These are phyloP conservation scores for Pistacia vera DNA, from an alignment of 345 rosid species.

Conservation along the genomic window DNA sequence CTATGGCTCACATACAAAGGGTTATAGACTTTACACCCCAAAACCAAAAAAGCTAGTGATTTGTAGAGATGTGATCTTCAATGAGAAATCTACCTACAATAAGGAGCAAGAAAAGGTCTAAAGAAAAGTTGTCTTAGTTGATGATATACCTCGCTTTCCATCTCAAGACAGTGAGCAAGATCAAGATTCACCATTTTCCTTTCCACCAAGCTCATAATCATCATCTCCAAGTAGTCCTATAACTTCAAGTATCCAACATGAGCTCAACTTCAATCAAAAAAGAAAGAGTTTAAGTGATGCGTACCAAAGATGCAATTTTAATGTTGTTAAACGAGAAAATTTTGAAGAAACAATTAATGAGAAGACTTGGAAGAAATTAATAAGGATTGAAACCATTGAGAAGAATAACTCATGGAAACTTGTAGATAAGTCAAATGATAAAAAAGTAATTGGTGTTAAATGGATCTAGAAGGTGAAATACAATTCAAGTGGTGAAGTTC, in stretches of 20 bases:
- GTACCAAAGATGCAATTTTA: neutral
- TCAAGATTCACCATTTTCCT: neutral
- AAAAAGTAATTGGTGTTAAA: neutral
- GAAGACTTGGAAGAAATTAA: neutral
- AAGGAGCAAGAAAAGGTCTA: neutral
- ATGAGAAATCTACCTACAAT: neutral
- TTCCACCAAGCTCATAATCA: neutral
- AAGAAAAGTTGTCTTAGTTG: neutral
- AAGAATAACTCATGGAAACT: neutral
- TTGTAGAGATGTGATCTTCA: neutral
- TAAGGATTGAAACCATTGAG: neutral
- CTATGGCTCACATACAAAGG: neutral
- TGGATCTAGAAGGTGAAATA: neutral
- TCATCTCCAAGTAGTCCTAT: neutral
- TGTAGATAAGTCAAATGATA: neutral
- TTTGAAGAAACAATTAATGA: neutral
- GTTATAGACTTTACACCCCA: neutral
- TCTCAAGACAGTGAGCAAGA: neutral
- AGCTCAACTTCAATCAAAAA: neutral
- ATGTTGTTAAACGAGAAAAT: neutral
- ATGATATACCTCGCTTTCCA: neutral
- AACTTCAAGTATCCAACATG: neutral
- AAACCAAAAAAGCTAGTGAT: neutral
- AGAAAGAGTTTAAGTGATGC: neutral
- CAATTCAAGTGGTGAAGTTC: neutral